These are phyloP conservation scores for Xylariaceae sp. DNA, from an alignment of 2,329 filamentous ascomycete species.

Conservation along the genomic window DNA sequence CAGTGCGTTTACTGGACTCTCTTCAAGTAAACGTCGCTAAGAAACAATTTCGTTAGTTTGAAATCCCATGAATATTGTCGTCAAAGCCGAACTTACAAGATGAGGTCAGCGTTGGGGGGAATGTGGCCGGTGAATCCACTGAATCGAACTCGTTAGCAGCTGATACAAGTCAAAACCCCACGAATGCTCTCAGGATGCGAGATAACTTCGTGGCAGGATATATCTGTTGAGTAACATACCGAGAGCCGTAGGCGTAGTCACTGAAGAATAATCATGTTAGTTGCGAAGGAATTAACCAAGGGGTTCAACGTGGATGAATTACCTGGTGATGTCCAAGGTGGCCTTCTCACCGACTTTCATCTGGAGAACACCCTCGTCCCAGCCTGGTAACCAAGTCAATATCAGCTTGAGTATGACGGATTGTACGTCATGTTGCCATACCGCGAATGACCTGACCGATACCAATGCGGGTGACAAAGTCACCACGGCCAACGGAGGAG, in stretches of 20 bases:
- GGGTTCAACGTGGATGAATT: not conserved
- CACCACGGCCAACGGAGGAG: slow-evolving; percentile 69
- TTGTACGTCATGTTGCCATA: slow-evolving; percentile 35
- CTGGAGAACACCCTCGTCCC: slow-evolving; percentile 76
- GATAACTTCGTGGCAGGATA: not conserved
- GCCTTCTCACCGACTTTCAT: slow-evolving; percentile 93
- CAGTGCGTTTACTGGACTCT: slow-evolving; percentile 22
- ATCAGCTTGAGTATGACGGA: slow-evolving; percentile 3
- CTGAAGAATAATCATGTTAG: slow-evolving; percentile 22
- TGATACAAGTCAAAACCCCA: not conserved
- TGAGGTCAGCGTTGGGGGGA: slow-evolving; percentile 31
- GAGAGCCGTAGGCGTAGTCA: slow-evolving; percentile 32
- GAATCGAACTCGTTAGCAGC: slow-evolving; percentile 6
- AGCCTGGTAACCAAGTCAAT: slow-evolving; percentile 47
- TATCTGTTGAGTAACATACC: slow-evolving; percentile 24
- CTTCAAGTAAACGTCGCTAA: slow-evolving; percentile 30
- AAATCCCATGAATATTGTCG: not conserved
- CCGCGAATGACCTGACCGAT: slow-evolving; percentile 81
- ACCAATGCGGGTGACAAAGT: slow-evolving; percentile 76
- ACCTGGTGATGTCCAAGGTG: slow-evolving; percentile 75
- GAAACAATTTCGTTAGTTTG: slow-evolving; percentile 2
- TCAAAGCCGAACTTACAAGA: slow-evolving; percentile 28
- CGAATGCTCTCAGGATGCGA: not conserved
- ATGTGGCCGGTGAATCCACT: slow-evolving; percentile 23
- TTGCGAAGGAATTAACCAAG: not conserved